Evolutionary conservation across 176 grass and related monocot species (phyloP), one percentile per base, ranked within the genome.

Genomic region (Stipa capillata): DNA sequence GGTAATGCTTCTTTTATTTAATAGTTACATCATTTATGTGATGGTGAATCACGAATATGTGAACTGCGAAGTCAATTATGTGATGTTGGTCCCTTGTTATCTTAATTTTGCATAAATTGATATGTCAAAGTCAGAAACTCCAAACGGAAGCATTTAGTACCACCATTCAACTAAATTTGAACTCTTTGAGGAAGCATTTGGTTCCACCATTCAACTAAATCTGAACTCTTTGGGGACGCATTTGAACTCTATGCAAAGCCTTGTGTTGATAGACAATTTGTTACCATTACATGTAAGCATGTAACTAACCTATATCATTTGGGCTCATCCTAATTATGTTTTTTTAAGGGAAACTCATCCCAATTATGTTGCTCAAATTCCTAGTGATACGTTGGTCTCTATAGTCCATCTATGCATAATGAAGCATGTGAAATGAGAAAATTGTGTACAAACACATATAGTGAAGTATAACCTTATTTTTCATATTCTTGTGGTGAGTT

Each of bases 1-100:
- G 97, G 97, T 96, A 91, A 76, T 39, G 44, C 28, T 37, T 63
- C 7, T 81, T 39, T 74, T 42, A 74, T 68, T 32, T 37, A 49
- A 34, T 32, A 39, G 3, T 29, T 65, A 7, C 10, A 73, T 49
- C 2, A 27, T 82, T 39, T 41, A 52, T 40, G 17, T 8, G 8
- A 72, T 17, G 29, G 60, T 60, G 40, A 51, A 60, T 48, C 55
- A 43, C 48, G 27, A 43, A 20, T 12, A 57, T n/a, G n/a, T n/a
- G n/a, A n/a, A n/a, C n/a, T n/a, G n/a, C n/a, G n/a, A n/a, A n/a
- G n/a, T n/a, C n/a, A n/a, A n/a, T n/a, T n/a, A n/a, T 61, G 51
- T 79, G 50, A 15, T 82, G 16, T 64, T n/a, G n/a, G n/a, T n/a
- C n/a, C n/a, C n/a, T n/a, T n/a, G n/a, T n/a, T n/a, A n/a, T n/a